Evolutionary conservation across 179 eudicot species (phyloP), one percentile per base, ranked within the genome.

Genomic region (Actinidia arguta): DNA sequence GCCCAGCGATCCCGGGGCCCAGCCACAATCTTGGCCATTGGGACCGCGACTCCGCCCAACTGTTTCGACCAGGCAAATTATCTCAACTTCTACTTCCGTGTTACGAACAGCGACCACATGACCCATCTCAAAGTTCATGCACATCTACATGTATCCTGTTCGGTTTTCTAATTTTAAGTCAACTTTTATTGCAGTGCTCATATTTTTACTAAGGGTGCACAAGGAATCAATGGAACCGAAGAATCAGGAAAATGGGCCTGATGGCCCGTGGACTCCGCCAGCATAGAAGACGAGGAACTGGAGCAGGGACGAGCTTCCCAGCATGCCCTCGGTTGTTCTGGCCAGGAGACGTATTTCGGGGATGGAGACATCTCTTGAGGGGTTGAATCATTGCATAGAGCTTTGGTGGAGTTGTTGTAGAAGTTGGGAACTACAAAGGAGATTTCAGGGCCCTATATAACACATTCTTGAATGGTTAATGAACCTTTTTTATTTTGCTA

Each of bases 181-280:
- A n/a, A n/a, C n/a, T n/a, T n/a, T n/a, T n/a, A n/a, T n/a, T n/a
- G n/a, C n/a, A n/a, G n/a, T n/a, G n/a, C n/a, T n/a, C n/a, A n/a
- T n/a, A n/a, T n/a, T n/a, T n/a, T n/a, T n/a, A n/a, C n/a, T n/a
- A n/a, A n/a, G n/a, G n/a, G n/a, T n/a, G n/a, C n/a, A n/a, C n/a
- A n/a, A n/a, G n/a, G n/a, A n/a, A n/a, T n/a, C n/a, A n/a, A n/a
- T n/a, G n/a, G n/a, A n/a, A n/a, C n/a, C n/a, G n/a, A n/a, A n/a
- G n/a, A n/a, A n/a, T n/a, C 16, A 27, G 68, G 17, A 93, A 94
- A 16, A 86, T 46, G 17, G 91, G 89, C 75, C 95, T 84, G 52
- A 93, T 86, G 64, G 80, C 92, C 97, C 97, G 55, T 92, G 97
- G 75, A 89, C 84, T 0, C 91, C 87, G 1, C 97, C 97, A 0